Percentiles rank a stretch among this genome's conserved stretches.
These are phyloP conservation scores for Neofusicoccum ribis DNA, from an alignment of 2,329 filamentous ascomycete genomes.

Conservation along the genomic window DNA sequence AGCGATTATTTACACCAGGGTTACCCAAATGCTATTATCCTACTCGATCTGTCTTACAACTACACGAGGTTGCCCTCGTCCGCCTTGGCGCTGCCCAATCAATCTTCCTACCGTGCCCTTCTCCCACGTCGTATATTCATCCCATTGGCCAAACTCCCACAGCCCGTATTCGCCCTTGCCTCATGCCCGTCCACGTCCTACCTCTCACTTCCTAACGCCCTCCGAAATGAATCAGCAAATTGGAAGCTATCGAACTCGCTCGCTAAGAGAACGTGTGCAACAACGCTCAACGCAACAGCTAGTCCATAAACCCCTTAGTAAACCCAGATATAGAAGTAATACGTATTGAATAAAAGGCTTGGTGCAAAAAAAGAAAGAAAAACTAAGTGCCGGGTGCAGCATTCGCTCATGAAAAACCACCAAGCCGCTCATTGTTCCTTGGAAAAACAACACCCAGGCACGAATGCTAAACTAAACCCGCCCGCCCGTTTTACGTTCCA, in stretches of 20 bases:
- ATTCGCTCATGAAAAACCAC: neutral
- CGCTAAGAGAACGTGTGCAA: no score
- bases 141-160: neutral
- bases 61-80: neutral
- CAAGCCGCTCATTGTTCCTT: neutral
- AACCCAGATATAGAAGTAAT: neutral
- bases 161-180: slow-evolving; percentile 9
- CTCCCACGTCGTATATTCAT: neutral
- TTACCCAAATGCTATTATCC: neutral
- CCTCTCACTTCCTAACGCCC: no score
- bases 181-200: neutral
- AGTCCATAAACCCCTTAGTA: neutral
- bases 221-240: no score
- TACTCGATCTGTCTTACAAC: neutral
- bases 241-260: no score
- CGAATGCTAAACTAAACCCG: slow-evolving; percentile 6
- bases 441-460: neutral
- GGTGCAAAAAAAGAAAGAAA: neutral
- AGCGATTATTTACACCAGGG: no score
- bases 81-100: neutral
- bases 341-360: neutral
- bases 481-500: neutral
- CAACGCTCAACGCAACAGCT: no score
- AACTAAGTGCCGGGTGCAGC: neutral
- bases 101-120: neutral